These are phyloP conservation scores for Hyaloperonospora brassicae DNA, from an alignment of 352 stramenopile genomes.

Conservation along the genomic window DNA sequence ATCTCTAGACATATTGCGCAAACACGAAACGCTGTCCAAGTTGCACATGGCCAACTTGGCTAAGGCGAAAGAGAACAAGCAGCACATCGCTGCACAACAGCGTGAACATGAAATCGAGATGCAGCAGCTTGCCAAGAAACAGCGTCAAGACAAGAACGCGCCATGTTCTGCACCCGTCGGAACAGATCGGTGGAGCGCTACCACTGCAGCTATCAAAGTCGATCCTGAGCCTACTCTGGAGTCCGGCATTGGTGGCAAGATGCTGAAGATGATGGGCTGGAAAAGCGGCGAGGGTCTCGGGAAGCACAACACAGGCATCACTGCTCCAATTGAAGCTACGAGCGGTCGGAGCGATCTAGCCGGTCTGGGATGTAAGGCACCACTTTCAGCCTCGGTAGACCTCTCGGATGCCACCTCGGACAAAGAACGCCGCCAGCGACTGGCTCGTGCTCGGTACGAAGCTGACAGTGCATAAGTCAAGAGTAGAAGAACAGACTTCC, in stretches of 20 bases:
- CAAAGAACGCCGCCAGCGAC: constrained; percentile 55
- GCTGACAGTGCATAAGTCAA: constrained; percentile 12
- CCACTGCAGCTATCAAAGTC: neutral
- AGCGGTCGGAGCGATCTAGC: constrained; percentile 36
- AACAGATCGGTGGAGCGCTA: constrained; percentile 3
- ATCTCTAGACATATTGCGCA: constrained; percentile 61
- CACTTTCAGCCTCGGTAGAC: constrained; percentile 28
- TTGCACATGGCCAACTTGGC: constrained; percentile 67
- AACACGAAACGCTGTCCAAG: constrained; percentile 74
- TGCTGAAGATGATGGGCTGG: constrained; percentile 87
- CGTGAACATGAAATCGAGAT: constrained; percentile 52
- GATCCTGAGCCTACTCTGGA: constrained; percentile 31
- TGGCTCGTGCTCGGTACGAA: constrained; percentile 59
- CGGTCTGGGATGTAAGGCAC: constrained; percentile 40
- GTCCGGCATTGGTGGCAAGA: constrained; percentile 68
- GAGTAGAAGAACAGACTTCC: neutral
- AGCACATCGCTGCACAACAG: constrained; percentile 48
- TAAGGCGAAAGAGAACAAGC: constrained; percentile 69
- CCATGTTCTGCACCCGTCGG: neutral
- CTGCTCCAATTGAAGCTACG: constrained; percentile 42
- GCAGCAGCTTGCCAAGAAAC: constrained; percentile 28
- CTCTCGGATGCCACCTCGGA: constrained; percentile 42
- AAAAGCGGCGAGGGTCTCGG: constrained; percentile 75
- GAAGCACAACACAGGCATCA: constrained; percentile 77
- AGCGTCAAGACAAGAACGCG: constrained; percentile 16